Evolutionary conservation across 2,329 filamentous ascomycete genomes (phyloP).

Genomic region (Xylariaceae sp.): DNA sequence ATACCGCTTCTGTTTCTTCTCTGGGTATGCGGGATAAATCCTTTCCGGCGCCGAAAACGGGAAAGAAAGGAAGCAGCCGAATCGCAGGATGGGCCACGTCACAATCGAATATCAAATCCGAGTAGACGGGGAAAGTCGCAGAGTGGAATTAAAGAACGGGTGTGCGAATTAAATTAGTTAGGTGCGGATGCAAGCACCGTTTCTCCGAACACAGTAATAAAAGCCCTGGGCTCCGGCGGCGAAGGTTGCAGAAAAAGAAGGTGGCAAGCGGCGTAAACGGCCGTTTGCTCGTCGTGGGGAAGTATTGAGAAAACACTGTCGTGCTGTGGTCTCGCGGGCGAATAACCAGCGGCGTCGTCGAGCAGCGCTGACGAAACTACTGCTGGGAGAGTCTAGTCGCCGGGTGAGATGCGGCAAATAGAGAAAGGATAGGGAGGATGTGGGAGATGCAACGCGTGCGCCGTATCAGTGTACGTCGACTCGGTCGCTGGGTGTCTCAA

Average conservation of each 20-base stretch:
- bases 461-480: slow-evolving; percentile 18
- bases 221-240: slow-evolving; percentile 12
- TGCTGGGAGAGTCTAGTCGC: slow-evolving; percentile 15
- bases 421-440: slow-evolving; percentile 9
- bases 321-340: slow-evolving; percentile 20
- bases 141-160: slow-evolving; percentile 21
- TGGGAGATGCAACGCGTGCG: slow-evolving; percentile 21
- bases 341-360: slow-evolving; percentile 10
- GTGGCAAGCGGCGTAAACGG: slow-evolving; percentile 14
- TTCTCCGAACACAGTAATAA: slow-evolving; percentile 7
- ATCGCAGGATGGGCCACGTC: slow-evolving; percentile 16
- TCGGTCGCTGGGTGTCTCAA: slow-evolving; percentile 24
- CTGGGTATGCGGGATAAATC: slow-evolving; percentile 21
- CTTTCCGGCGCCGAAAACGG: slow-evolving; percentile 12
- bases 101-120: slow-evolving; percentile 33
- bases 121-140: slow-evolving; percentile 16
- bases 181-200: slow-evolving; percentile 11
- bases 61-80: slow-evolving; percentile 23
- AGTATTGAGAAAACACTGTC: slow-evolving; percentile 14
- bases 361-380: slow-evolving; percentile 4
- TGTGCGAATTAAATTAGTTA: slow-evolving; percentile 22
- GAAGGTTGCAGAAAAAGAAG: slow-evolving; percentile 17
- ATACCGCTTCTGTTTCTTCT: slow-evolving; percentile 16
- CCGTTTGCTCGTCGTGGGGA: slow-evolving; percentile 22
- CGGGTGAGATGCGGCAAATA: slow-evolving; percentile 7